Evolutionary conservation across 1,284 basidiomycete species (phyloP).

Genomic region (Limonomyces culmigenus): DNA sequence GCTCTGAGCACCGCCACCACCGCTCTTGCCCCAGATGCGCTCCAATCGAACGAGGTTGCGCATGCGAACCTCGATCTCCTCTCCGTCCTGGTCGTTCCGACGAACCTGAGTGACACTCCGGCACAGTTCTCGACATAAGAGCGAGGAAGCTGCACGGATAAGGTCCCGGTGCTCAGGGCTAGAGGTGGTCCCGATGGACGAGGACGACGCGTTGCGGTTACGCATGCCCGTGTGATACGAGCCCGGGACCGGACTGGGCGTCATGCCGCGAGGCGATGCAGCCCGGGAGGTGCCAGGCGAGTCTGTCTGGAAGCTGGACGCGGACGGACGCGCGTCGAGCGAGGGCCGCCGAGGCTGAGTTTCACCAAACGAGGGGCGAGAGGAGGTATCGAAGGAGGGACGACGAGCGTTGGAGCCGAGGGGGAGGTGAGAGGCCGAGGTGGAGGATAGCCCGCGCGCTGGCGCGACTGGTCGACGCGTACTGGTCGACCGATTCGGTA

Average conservation of each 20-base stretch:
- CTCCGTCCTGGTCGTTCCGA: constrained; percentile 36
- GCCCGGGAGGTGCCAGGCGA: constrained; percentile 14
- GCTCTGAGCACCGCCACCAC: constrained; percentile 5
- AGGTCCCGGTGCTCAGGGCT: constrained; percentile 44
- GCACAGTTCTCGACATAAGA: constrained; percentile 47
- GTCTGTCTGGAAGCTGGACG: constrained; percentile 10
- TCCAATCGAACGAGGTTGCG: constrained; percentile 46
- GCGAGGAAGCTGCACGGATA: constrained; percentile 38
- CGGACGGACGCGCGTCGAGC: constrained; percentile 7
- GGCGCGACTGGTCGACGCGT: constrained; percentile 16
- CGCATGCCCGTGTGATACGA: constrained; percentile 13
- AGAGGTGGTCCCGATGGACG: constrained; percentile 25
- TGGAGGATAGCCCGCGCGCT: constrained; percentile 13
- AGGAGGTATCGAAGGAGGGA: constrained; percentile 6
- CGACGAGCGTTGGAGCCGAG: constrained; percentile 3
- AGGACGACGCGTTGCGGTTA: constrained; percentile 34
- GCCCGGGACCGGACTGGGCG: constrained; percentile 23
- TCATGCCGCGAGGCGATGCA: constrained; percentile 23
- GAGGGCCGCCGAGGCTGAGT: constrained; percentile 11
- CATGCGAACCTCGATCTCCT: constrained; percentile 55
- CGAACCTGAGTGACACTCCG: constrained; percentile 31
- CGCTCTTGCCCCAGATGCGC: constrained; percentile 51
- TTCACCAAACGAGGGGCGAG: constrained; percentile 13
- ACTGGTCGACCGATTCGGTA: no score
- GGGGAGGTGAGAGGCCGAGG: constrained; percentile 19